Base-by-base conservation (phyloP, 2,329 filamentous ascomycete species). In the Tolypocladium amazonense region DNA sequence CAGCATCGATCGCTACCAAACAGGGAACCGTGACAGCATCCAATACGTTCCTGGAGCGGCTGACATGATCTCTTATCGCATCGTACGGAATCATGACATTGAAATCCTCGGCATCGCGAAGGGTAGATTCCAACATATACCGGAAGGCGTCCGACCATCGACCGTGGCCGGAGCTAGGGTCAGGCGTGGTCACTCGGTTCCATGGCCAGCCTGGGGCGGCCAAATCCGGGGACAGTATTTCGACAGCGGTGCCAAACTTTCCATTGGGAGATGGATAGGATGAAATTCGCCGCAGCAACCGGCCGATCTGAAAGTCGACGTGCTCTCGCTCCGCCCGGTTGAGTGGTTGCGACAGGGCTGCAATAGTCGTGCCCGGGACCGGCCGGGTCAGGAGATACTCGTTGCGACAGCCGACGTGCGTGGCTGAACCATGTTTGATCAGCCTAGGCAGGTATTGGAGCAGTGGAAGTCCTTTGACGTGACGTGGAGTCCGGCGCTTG, bases 91-190 rank as follows among this genome's bases (percentile, higher is more conserved):
- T 72, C 30, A 79, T 77, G 4, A 88, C 76, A 1, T 78, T 76
- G 72, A 82, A 77, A 63, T 86, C 84, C 67, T 88, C 84, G 0
- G 78, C 82, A 62, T 87, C 85, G 12, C 82, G 74, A 23, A 87
- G 68, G 3, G 83, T 72, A 0, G 76, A 75, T 63, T 87, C 84
- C 11, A 87, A 68, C 59, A 87, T 70, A 3, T 75, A 72, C 45
- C 82, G 77, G 59, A 88, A 88, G 0, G 83, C 81, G 38, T 77
- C 72, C 1, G 76, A 76, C 85, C 85, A 88, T 1, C 76, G 78
- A 7, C 68, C 68, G 57, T 67, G 60, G 20, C 56, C 38, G 14
- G 39, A 39, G 18, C 58, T 20, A 6, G 69, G 63, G 33, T 63
- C 64, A 4, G 59, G 57, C 15, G 53, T 56, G 2, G 69, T 70